Evolutionary conservation across 345 rosid species (phyloP), one percentile per base, ranked within the genome.

Genomic region (Camelina hispida): DNA sequence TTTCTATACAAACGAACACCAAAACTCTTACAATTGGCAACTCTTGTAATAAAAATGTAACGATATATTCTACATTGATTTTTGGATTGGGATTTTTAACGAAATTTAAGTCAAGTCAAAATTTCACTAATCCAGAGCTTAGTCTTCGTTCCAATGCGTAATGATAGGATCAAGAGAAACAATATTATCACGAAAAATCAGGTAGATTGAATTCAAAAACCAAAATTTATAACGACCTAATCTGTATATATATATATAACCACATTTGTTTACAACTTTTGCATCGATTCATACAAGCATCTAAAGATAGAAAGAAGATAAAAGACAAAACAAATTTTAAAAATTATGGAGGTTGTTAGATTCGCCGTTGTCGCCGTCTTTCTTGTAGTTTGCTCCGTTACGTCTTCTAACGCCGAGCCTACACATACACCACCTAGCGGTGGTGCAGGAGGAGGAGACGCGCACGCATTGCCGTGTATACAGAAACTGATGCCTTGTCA

Each of bases 401-500:
- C 78, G 4, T 14, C 37, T 11, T 59, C 69, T 16, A 66, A 42
- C 3, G 63, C 73, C 11, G 69, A 63, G 1, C 34, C 52, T 42
- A 4, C 73, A 34, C 37, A 4, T 4, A 28, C 37, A 11, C 69
- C 74, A 40, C 53, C 73, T 16, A 66, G 42, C 15, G 61, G 55
- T 0, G 69, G 70, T 6, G 69, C 63, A 18, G 62, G 57, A 14
- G 62, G 56, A 16, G 78, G 74, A 54, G 79, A 68, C 12, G 55
- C 82, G 6, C 22, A 66, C 12, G 13, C 81, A 4, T 5, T 76
- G 79, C 61, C 79, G 7, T 88, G 97, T 69, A 14, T 87, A 62
- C 73, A 78, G 66, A 81, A 81, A 46, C 73, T 91, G n/a, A 64
- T 88, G 43, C 89, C 93, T 2, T 91, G 93, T 79, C 76, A 87